Percentiles rank a stretch among this genome's conserved stretches.
These are phyloP conservation scores for Triticum dicoccoides DNA, from an alignment of 176 grass and related monocot genomes.

Conservation along the genomic window DNA sequence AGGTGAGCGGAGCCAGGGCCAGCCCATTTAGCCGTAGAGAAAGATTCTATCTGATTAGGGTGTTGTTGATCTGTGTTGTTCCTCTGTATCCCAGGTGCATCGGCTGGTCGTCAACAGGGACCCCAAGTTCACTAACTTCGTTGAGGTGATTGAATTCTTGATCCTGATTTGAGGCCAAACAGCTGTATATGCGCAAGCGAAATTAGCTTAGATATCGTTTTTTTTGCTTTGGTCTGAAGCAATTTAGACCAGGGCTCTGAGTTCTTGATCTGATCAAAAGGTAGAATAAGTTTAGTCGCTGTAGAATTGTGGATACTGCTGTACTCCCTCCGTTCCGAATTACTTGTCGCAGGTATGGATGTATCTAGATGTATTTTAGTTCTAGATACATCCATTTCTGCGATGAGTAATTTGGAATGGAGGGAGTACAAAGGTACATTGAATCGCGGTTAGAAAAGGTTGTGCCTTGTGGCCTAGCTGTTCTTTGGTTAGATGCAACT, in stretches of 20 bases:
- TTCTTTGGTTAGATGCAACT: not conserved
- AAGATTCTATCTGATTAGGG: conserved; percentile 3
- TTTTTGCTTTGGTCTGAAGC: not conserved
- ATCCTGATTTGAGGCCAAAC: not conserved
- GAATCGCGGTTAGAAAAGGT: not conserved
- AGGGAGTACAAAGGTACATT: not conserved
- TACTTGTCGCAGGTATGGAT: no score
- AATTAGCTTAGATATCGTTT: not conserved
- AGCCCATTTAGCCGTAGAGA: not conserved
- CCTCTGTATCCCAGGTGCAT: conserved; percentile 58
- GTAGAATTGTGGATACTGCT: not conserved
- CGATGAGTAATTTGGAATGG: no score
- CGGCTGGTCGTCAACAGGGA: conserved; percentile 92
- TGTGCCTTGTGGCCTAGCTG: not conserved
- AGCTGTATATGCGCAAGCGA: not conserved
- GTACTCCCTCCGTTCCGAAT: not conserved
- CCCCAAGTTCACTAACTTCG: conserved; percentile 98
- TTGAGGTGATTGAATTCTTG: conserved; percentile 62
- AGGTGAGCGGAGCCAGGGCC: conserved; percentile 47
- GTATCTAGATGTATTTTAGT: no score
- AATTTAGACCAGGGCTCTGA: not conserved
- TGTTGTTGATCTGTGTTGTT: not conserved
- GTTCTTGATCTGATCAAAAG: not conserved
- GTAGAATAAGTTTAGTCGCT: not conserved
- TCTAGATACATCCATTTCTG: no score